Base-by-base conservation (phyloP, 192 early-diverging fungal species). In the Martensiomyces pterosporus region DNA sequence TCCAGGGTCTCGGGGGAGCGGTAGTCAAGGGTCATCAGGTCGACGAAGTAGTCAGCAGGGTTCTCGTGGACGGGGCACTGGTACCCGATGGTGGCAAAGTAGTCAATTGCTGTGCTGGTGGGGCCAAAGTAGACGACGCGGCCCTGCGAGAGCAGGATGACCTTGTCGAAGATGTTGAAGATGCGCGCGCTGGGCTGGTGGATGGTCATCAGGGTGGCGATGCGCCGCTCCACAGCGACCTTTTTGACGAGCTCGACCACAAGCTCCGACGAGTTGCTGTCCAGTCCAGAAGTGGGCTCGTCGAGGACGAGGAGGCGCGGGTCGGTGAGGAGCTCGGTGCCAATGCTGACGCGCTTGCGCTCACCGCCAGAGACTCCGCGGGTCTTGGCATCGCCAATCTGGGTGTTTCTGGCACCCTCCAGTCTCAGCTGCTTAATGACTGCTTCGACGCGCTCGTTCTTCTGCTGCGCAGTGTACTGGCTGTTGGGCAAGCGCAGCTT, bases 131-230 rank as follows among this genome's bases (percentile, higher is more conserved):
- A 89, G 21, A 87, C 69, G 3, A 74, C 46, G 13, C 70, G 50
- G 12, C 91, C 91, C 16, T 70, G 76, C 39, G 82, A 74, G 29
- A 92, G 56, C 36, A 94, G 55, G 24, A 90, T 77, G 4, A 92
- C 79, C 47, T 86, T 80, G 75, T 93, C 88, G 65, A 94, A 93
- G 19, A 87, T 70, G 15, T 76, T 75, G 69, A 85, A 93, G 37
- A 91, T 80, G 43, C 89, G 82, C 4, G 85, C 86, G 33, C 80
- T 79, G 16, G 93, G 93, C 64, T 94, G 92, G 58, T 97, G 93
- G 50, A 97, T 90, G 6, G 87, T 90, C 64, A 90, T 85, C 16
- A 97, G 69, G 8, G 92, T 79, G 6, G 88, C 87, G 19, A 83
- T 83, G 23, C 77, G 62, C 10, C 73, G 67, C 23, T 71, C 67